Evolutionary conservation across 2,329 filamentous ascomycete genomes (phyloP), one percentile per base, ranked within the genome.

Genomic region (Fusarium sp.): DNA sequence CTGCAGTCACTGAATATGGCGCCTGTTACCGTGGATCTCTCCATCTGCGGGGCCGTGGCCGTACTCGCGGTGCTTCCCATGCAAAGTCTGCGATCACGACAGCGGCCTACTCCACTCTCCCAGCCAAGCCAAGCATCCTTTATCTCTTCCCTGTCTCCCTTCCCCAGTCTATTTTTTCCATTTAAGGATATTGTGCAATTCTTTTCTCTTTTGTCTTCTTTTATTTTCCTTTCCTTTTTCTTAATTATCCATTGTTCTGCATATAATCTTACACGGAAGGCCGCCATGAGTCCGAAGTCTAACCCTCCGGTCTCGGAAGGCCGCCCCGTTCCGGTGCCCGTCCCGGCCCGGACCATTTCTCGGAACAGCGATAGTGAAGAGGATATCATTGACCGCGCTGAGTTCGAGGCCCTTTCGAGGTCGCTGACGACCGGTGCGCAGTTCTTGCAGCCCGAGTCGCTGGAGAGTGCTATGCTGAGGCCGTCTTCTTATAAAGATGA

Each of bases 381-480:
- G 17, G 49, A 65, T 41, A 40, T 70, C 11, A 26, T 74, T 41
- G 72, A 74, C 39, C 65, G 64, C 19, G 46, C 47, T 14, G 62
- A 62, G 15, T 73, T 76, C n/a, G 70, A 75, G 50, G 58, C 61
- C 24, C 70, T 83, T 10, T 81, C 81, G 1, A 76, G 76, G 26
- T 83, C 82, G 5, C 62, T 81, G 48, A 81, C 79, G 15, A 78
- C 78, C 1, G 73, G 73, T 4, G 78, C 75, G 7, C 75, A 79
- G 22, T 75, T 80, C 20, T 75, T 84, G 11, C 81, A 82, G 56
- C 80, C 82, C 11, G 82, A 83, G 64, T 69, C 79, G 4, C 62
- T 77, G 40, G 79, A 81, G 61, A 76, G 78, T 53, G 75, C 79
- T 48, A 78, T 83, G 75, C 74, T 84, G 4, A 72, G 77, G 30